These are phyloP conservation scores for Spirogloea muscicola DNA, from an alignment of 139 green algal species.

Conservation along the genomic window DNA sequence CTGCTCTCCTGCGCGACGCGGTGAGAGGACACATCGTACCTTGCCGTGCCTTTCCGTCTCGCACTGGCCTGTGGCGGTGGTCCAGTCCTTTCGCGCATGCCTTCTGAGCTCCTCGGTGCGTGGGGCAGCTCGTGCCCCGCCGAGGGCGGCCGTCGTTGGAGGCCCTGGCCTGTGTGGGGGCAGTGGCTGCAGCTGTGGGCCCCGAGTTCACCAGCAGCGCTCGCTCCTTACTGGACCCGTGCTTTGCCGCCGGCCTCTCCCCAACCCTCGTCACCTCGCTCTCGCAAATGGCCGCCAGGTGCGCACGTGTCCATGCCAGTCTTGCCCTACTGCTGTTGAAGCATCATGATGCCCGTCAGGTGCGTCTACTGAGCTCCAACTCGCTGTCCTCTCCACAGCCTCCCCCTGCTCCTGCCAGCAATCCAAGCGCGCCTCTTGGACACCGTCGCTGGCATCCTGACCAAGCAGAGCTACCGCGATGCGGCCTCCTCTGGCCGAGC, in stretches of 20 bases:
- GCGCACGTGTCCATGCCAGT: too few species aligned
- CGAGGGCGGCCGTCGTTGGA: slow-evolving; percentile 28
- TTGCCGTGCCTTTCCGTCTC: too few species aligned
- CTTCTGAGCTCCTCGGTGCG: too few species aligned
- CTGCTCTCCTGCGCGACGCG: slow-evolving; percentile 27
- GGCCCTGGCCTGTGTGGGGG: slow-evolving; percentile 70
- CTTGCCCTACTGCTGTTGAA: too few species aligned
- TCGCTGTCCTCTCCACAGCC: too few species aligned
- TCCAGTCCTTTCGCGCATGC: too few species aligned
- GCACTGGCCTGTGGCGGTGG: too few species aligned
- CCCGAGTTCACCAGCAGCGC: slow-evolving; percentile 65
- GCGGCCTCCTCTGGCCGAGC: too few species aligned
- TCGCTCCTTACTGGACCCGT: slow-evolving; percentile 67
- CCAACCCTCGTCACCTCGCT: slow-evolving; percentile 60
- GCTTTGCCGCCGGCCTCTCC: slow-evolving; percentile 76
- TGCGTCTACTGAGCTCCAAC: too few species aligned
- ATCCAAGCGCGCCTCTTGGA: slow-evolving; percentile 78
- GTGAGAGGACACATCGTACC: too few species aligned
- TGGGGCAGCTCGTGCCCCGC: slow-evolving; percentile 33
- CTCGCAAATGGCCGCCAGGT: too few species aligned
- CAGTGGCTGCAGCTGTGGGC: slow-evolving; percentile 67
- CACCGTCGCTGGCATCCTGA: slow-evolving; percentile 66
- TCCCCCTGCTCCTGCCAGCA: slow-evolving; percentile 69
- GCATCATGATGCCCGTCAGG: too few species aligned
- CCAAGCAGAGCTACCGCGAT: slow-evolving; percentile 62